Base-by-base conservation (phyloP, 352 stramenopile genomes). In the Pythium sp. region DNA sequence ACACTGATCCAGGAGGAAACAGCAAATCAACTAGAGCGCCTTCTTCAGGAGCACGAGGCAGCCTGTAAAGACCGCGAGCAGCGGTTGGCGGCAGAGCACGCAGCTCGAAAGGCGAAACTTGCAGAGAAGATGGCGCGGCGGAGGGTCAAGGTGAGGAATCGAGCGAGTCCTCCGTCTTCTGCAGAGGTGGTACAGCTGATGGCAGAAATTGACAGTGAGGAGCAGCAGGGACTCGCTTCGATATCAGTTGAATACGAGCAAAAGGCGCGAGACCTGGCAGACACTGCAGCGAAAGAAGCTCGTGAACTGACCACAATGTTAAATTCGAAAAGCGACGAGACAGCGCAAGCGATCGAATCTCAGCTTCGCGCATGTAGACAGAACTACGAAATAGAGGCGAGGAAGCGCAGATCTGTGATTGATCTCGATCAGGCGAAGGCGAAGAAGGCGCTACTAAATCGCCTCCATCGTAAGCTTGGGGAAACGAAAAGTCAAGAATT, bases 21-120 rank as follows among this genome's bases (percentile, higher is more conserved):
- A 14, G 55, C 55, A 20, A 46, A 8, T 46, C 55, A 61, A 18
- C 30, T 61, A 12, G 55, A 61, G 55, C 55, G 55, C n/a, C 30
- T 61, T 22, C 28, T 61, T 47, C 30, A 61, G 20, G 55, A 61
- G 8, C 55, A 47, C 20, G 30, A 61, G 6, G 30, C 55, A n/a
- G 55, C 55, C 30, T 61, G 55, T 22, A 46, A 36, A 30, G 55
- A 61, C 30, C 55, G 55, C 26, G 34, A 61, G 18, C 30, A 61
- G 55, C 20, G 55, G 1, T 3, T 61, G n/a, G 8, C 28, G 30
- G 55, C 55, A 12, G 55, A 61, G 20, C 28, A 43, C 28, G 9
- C 55, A 2, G 8, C 55, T 61, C 55, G 30, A 22, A 61, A 47
- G 12, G 30, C 55, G 4, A 61, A 46, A 22, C 34, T 61, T 3